A percentile compares a stretch with the other conserved stretches of the same genome.
Evolutionary conservation across 2,329 filamentous ascomycete species (phyloP).

Genomic region (Ophiostoma piceae): DNA sequence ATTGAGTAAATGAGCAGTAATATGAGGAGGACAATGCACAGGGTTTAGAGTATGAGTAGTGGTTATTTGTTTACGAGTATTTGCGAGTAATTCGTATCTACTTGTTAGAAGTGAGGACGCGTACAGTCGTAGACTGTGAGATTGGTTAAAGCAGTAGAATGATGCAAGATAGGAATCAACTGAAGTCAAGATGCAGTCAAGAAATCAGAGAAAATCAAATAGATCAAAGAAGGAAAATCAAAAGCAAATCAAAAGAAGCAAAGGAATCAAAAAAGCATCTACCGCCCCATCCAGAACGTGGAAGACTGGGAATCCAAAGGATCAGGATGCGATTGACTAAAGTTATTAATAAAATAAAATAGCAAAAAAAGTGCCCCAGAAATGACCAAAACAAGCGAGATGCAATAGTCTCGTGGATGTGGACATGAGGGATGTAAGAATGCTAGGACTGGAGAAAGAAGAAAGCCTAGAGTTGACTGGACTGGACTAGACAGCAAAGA

Average conservation of each 20-base stretch:
- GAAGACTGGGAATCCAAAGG: background rate
- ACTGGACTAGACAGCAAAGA: background rate
- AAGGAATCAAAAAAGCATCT: background rate
- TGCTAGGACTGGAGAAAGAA: too few relatives aligned
- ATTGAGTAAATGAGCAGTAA: background rate
- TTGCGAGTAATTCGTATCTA: too few relatives aligned
- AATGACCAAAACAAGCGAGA: background rate
- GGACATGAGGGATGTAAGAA: background rate
- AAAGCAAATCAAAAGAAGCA: background rate
- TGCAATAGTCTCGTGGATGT: slow-evolving; percentile 6
- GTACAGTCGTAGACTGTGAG: background rate
- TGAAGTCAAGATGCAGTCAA: too few relatives aligned
- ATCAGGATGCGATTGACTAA: background rate
- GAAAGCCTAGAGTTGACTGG: background rate
- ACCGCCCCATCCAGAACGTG: background rate
- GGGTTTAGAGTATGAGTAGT: background rate
- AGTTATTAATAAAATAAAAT: background rate
- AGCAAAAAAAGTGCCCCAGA: background rate
- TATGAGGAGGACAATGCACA: background rate
- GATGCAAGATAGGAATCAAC: background rate
- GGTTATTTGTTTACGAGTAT: background rate
- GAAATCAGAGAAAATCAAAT: too few relatives aligned
- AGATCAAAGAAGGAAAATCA: too few relatives aligned
- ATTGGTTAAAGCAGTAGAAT: background rate
- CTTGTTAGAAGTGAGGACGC: background rate